These are phyloP conservation scores for Ilyonectria destructans DNA, from an alignment of 2,329 filamentous ascomycete species.

Conservation along the genomic window DNA sequence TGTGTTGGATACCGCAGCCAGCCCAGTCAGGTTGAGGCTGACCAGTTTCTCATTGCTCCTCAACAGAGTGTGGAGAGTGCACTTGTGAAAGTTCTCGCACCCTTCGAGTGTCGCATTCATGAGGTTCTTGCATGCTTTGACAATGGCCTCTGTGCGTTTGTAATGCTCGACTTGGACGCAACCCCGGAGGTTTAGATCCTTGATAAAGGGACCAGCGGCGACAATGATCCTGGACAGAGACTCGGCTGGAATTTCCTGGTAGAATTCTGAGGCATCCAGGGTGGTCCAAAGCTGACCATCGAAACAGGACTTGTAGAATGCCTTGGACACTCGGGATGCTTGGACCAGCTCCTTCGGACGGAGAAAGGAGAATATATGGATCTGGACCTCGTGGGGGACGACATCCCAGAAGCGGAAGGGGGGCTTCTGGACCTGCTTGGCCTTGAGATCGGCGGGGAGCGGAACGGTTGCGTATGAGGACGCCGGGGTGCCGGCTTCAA, in stretches of 20 bases:
- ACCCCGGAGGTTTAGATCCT: conserved; percentile 90
- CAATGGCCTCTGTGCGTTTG: conserved; percentile 83
- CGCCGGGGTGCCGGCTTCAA: conserved; percentile 65
- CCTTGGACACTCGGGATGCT: conserved; percentile 82
- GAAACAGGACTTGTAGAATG: conserved; percentile 88
- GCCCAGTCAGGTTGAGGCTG: conserved; percentile 89
- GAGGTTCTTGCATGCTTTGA: conserved; percentile 89
- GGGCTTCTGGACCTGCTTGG: conserved; percentile 54
- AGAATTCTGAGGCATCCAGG: conserved; percentile 89
- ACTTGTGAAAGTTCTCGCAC: conserved; percentile 85
- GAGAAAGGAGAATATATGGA: conserved; percentile 84
- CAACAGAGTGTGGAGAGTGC: conserved; percentile 84
- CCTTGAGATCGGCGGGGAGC: conserved; percentile 76
- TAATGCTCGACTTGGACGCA: conserved; percentile 91
- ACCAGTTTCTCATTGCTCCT: conserved; percentile 82
- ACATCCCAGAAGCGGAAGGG: conserved; percentile 82
- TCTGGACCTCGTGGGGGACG: conserved; percentile 86
- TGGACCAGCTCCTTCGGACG: conserved; percentile 86
- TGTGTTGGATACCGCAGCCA: conserved; percentile 84
- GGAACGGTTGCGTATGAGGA: conserved; percentile 67
- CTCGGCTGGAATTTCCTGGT: conserved; percentile 87
- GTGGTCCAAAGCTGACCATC: conserved; percentile 95
- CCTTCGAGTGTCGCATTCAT: conserved; percentile 92
- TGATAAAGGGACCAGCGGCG: conserved; percentile 89
- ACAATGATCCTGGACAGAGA: conserved; percentile 89